phyloP scores from a whole-genome alignment of 2,329 filamentous ascomycete genomes.

The Talaromyces sp. region DNA sequence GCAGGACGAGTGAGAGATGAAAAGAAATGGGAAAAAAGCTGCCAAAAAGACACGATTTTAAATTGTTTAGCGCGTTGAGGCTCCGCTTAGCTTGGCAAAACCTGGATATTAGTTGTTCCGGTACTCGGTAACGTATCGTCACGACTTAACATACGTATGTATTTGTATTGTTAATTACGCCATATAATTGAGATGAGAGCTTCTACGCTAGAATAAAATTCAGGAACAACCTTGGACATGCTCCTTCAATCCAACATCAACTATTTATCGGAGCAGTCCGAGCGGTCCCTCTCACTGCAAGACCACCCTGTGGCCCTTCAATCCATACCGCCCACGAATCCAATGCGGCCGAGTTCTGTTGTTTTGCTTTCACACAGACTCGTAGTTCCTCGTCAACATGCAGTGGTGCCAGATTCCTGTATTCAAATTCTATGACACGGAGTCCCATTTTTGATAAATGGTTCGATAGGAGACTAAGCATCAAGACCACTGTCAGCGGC shows the following conservation, averaged over 20 bases:
- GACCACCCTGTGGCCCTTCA: constrained; percentile 55
- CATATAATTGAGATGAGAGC: not conserved
- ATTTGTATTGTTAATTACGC: too few relatives aligned
- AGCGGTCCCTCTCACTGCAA: constrained; percentile 58
- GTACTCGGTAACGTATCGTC: constrained; percentile 3
- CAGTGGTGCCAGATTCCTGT: constrained; percentile 75
- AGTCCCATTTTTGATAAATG: constrained; percentile 41
- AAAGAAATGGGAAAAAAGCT: not conserved
- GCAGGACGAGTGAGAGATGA: not conserved
- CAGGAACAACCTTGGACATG: not conserved
- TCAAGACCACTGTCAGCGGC: constrained; percentile 70
- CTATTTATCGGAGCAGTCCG: constrained; percentile 14
- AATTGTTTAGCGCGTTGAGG: constrained; percentile 4
- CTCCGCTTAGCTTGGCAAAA: constrained; percentile 4
- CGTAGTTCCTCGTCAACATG: constrained; percentile 67
- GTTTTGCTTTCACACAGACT: constrained; percentile 58
- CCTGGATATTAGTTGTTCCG: constrained; percentile 3
- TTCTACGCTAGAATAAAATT: not conserved
- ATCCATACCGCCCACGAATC: constrained; percentile 59
- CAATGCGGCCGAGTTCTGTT: constrained; percentile 21
- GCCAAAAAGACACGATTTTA: constrained; percentile 7
- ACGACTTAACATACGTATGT: too few relatives aligned
- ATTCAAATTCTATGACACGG: constrained; percentile 58
- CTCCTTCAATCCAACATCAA: not conserved
- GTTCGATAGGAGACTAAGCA: constrained; percentile 63